Conservation (phyloP, 2,329 filamentous ascomycete genomes). For the Penicillium capsulatum region DNA sequence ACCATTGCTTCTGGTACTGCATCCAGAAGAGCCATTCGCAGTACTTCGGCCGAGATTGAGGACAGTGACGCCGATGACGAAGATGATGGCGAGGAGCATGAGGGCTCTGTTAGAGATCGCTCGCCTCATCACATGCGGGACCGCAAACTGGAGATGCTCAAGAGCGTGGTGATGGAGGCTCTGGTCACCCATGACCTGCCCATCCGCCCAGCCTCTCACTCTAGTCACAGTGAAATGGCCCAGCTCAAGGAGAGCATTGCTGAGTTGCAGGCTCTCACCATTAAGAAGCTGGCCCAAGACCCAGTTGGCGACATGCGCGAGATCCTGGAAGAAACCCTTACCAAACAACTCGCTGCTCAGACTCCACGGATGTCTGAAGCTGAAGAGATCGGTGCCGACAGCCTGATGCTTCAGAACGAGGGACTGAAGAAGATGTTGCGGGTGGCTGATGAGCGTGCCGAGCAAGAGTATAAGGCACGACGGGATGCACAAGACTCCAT, state of each 20-base stretch:
- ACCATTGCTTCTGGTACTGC: constrained; percentile 55
- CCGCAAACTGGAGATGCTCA: constrained; percentile 76
- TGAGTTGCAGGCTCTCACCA: constrained; percentile 41
- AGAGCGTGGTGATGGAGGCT: constrained; percentile 62
- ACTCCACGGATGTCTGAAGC: constrained; percentile 50
- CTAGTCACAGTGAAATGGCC: constrained; percentile 34
- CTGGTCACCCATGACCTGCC: constrained; percentile 48
- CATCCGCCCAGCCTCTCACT: constrained; percentile 24
- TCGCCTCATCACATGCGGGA: constrained; percentile 68
- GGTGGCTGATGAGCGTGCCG: constrained; percentile 59
- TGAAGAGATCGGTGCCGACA: constrained; percentile 49
- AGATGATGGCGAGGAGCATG: constrained; percentile 64
- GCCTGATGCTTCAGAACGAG: constrained; percentile 54
- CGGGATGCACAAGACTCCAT: constrained; percentile 68
- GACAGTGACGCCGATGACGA: constrained; percentile 95
- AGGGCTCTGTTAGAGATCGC: constrained; percentile 59
- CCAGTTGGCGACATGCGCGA: constrained; percentile 54
- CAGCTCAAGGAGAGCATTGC: constrained; percentile 39
- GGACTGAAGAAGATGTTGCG: constrained; percentile 67
- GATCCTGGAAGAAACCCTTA: constrained; percentile 61
- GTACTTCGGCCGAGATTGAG: constrained; percentile 62
- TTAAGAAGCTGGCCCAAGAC: constrained; percentile 32
- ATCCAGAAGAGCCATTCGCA: constrained; percentile 58
- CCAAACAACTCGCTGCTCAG: constrained; percentile 53
- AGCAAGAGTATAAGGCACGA: constrained; percentile 60